A percentile compares a stretch with the other conserved stretches of the same genome.
phyloP scores from a whole-genome alignment of 2,329 filamentous ascomycete species.

The Calonectria pseudoturangicola region DNA sequence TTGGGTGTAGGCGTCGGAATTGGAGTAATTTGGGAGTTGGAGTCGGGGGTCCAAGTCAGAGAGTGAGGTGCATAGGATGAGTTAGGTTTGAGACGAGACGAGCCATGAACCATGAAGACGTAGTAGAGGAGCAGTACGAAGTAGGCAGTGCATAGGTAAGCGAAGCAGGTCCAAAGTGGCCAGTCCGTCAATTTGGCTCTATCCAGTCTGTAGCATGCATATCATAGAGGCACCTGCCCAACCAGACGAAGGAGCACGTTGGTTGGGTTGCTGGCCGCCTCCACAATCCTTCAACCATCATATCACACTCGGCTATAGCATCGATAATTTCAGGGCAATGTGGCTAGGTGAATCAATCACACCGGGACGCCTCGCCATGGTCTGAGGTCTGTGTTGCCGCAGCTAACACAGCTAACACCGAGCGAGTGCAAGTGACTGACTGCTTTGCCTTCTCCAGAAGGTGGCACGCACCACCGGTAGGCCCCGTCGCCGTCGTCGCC shows the following conservation, averaged over 20 bases:
- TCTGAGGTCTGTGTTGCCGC: not conserved
- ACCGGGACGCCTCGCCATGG: conserved; percentile 9
- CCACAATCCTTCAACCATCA: conserved; percentile 7
- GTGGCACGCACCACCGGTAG: conserved; percentile 14
- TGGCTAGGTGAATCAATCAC: conserved; percentile 22
- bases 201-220: not conserved
- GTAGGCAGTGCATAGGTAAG: no score
- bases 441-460: not conserved
- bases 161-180: no score
- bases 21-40: no score
- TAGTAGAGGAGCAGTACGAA: no score
- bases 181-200: no score
- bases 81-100: no score
- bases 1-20: no score
- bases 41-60: no score
- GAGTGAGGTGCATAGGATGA: no score
- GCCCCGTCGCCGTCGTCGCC: conserved; percentile 17
- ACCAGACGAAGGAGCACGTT: not conserved
- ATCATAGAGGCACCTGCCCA: not conserved
- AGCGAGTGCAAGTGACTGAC: not conserved
- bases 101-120: no score
- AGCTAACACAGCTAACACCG: not conserved
- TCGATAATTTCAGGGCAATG: not conserved
- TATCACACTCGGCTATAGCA: conserved; percentile 11
- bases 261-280: conserved; percentile 1